Percentiles rank a stretch among this genome's conserved stretches.
These are phyloP conservation scores for Grosmannia huntii DNA, from an alignment of 2,329 filamentous ascomycete genomes.

Conservation along the genomic window DNA sequence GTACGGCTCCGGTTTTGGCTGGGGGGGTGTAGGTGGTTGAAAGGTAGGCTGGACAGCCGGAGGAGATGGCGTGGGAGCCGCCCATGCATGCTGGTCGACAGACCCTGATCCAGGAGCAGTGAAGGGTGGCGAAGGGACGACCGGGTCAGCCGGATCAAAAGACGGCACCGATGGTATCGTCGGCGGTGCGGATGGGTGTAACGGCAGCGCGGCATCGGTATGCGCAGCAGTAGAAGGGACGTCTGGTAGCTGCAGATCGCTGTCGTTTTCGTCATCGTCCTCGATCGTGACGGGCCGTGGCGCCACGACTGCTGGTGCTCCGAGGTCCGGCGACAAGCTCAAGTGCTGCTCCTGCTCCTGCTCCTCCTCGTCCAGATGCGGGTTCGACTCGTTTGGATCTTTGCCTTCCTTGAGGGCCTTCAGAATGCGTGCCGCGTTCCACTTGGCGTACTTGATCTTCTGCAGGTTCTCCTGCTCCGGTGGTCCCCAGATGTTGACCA, in stretches of 20 bases:
- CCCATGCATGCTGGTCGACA: not conserved
- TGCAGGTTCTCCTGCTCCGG: constrained; percentile 62
- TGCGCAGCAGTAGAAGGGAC: not conserved
- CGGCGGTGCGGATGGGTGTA: not conserved
- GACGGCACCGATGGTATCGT: not conserved
- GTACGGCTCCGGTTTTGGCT: constrained; percentile 16
- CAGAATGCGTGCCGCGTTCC: constrained; percentile 80
- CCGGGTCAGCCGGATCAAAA: not conserved
- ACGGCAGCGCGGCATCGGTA: too few relatives aligned
- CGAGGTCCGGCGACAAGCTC: not conserved
- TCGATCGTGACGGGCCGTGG: constrained; percentile 36
- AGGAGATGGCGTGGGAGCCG: not conserved
- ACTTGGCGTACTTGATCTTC: constrained; percentile 95
- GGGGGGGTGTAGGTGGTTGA: too few relatives aligned
- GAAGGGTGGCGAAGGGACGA: too few relatives aligned
- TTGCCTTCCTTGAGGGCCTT: constrained; percentile 84
- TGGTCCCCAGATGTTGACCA: constrained; percentile 71
- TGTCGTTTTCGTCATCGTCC: constrained; percentile 34
- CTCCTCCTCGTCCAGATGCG: constrained; percentile 54
- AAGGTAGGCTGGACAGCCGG: not conserved
- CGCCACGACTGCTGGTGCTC: not conserved
- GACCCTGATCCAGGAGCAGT: too few relatives aligned
- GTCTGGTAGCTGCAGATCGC: constrained; percentile 9
- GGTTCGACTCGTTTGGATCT: constrained; percentile 87
- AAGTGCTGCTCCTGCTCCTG: constrained; percentile 14